Percentiles rank a stretch among this genome's conserved stretches.
phyloP scores from a whole-genome alignment of 73 alveolate genomes.

The Paramecium bursaria region DNA sequence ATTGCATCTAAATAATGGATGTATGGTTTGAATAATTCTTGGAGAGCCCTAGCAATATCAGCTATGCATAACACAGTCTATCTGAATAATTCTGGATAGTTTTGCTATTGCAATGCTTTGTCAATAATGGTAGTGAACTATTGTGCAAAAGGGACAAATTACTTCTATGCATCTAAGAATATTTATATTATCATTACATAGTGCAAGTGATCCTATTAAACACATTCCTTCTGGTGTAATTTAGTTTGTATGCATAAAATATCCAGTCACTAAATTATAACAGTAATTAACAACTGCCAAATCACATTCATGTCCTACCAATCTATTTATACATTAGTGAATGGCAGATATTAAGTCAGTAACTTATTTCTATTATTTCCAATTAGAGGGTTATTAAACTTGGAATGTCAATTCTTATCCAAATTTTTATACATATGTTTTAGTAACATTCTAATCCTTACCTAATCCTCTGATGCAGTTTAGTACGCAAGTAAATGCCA shows the following conservation, averaged over 20 bases:
- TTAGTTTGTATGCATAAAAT: not conserved
- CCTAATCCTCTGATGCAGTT: slow-evolving; percentile 1
- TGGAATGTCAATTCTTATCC: not conserved
- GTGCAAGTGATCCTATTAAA: slow-evolving; percentile 31
- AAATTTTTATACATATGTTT: not conserved
- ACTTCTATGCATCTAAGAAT: not conserved
- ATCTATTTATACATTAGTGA: slow-evolving; percentile 5
- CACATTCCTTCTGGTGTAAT: slow-evolving; percentile 27
- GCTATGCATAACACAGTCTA: slow-evolving; percentile 22
- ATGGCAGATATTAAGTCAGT: slow-evolving; percentile 45
- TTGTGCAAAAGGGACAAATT: not conserved
- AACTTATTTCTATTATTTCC: not conserved
- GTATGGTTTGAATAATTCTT: not conserved
- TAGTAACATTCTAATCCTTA: not conserved
- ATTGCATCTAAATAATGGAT: not conserved
- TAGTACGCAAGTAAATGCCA: slow-evolving; percentile 32
- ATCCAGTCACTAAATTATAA: not conserved
- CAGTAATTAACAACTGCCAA: not conserved
- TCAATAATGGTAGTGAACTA: not conserved
- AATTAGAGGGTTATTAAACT: not conserved
- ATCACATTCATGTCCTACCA: slow-evolving; percentile 16
- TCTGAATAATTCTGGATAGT: not conserved
- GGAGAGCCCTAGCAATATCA: slow-evolving; percentile 35
- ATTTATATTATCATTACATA: not conserved
- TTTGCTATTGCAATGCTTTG: not conserved